Base-by-base conservation (phyloP, 2,329 filamentous ascomycete species). In the Rosellinia necatrix region DNA sequence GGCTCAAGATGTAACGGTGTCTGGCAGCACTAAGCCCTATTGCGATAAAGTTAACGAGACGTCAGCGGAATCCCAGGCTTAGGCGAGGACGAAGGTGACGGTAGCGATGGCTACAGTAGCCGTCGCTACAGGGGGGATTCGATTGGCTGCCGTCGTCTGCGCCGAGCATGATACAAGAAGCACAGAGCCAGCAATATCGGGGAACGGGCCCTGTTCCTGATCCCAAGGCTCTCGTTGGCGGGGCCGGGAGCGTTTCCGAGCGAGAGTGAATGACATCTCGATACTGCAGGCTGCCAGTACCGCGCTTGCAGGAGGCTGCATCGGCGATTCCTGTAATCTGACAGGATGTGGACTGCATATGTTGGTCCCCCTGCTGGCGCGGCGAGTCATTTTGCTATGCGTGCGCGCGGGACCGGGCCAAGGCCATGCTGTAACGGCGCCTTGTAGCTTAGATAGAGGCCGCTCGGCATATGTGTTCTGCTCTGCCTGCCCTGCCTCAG, bases 1-100 rank as follows among this genome's bases (percentile, higher is more conserved):
- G 58, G 55, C 58, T 58, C 56, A 56, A 53, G 27, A 56, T 37
- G 51, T 50, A 51, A 55, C 51, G 24, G 13, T 51, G 22, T 35
- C 27, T 22, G 37, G 41, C 48, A 43, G 61, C 71, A 67, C 73
- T 74, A 75, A 69, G 64, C 71, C 69, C 48, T 66, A 67, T 73
- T 71, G 63, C 67, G 72, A 72, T 68, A 74, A 72, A 63, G 71
- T 75, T 73, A 67, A 73, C 73, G 72, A 75, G 63, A 56, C 22
- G 52, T 51, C 52, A 63, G 60, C 50, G 46, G 35, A 38, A 37
- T 25, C 29, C 30, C 12, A 24, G 51, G 29, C 29, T 25, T 10
- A 24, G 51, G 29, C 30, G 13, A 30, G 19, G 24, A 25, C 21
- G 40, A 24, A 41, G 37, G 58, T 42, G 19, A 44, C 35, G 47